Evolutionary conservation across 2,329 filamentous ascomycete species (phyloP).

Genomic region (Myotisia sp.): DNA sequence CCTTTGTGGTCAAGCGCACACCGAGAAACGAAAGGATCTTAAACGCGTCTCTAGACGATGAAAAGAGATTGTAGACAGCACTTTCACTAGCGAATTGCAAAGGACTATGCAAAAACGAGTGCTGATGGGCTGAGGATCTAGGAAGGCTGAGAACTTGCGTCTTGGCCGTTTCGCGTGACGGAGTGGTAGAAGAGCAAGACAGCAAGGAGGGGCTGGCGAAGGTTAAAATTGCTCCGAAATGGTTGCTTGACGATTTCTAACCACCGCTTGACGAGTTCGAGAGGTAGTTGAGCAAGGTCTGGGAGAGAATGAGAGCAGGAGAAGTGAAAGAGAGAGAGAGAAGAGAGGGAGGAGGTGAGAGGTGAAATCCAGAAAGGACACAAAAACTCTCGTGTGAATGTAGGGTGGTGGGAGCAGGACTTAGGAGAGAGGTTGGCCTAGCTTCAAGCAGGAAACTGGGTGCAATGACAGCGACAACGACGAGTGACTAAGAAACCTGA

Average conservation of each 20-base stretch:
- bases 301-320: not conserved
- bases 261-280: too few species aligned
- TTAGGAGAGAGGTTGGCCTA: too few species aligned
- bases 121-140: not conserved
- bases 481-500: constrained; percentile 7
- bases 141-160: not conserved
- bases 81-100: not conserved
- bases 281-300: too few species aligned
- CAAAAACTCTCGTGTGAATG: not conserved
- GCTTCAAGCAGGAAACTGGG: too few species aligned
- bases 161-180: not conserved
- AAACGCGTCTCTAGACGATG: not conserved
- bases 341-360: not conserved
- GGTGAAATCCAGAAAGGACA: not conserved
- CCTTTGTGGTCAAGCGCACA: constrained; percentile 1
- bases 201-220: not conserved
- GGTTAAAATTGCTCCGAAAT: not conserved
- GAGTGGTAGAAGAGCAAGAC: too few species aligned
- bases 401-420: not conserved
- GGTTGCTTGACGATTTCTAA: constrained; percentile 1
- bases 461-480: constrained; percentile 7
- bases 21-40: not conserved
- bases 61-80: not conserved
- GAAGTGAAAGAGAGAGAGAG: not conserved
- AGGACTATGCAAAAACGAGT: not conserved